A percentile compares a stretch with the other conserved stretches of the same genome.
Conservation (phyloP, 2,329 filamentous ascomycete species). For the Xylariaceae sp. region DNA sequence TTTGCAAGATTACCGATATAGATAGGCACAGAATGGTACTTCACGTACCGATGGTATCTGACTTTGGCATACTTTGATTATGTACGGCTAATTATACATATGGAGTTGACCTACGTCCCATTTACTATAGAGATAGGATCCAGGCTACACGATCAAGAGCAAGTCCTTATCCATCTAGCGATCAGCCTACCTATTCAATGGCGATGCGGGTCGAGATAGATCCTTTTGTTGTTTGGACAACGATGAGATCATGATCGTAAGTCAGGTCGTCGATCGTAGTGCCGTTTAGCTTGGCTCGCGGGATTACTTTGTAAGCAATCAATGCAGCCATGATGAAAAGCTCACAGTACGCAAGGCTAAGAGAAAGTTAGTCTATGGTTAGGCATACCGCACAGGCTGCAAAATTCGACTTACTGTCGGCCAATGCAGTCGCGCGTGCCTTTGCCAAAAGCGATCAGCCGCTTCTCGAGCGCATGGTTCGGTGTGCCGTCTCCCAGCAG, state of each 20-base stretch:
- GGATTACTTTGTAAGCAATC: slow-evolving; percentile 22
- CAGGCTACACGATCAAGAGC: no score
- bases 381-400: neutral
- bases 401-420: slow-evolving; percentile 13
- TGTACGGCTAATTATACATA: no score
- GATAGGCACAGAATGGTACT: no score
- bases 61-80: no score
- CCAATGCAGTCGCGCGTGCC: slow-evolving; percentile 18
- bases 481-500: slow-evolving; percentile 8
- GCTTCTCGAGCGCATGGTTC: slow-evolving; percentile 13
- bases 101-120: no score
- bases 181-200: no score
- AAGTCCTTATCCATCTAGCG: no score
- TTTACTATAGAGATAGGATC: no score
- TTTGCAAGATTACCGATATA: no score
- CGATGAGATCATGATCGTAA: slow-evolving; percentile 20
- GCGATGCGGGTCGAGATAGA: no score
- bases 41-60: no score
- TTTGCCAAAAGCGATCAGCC: slow-evolving; percentile 14
- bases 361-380: neutral
- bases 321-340: slow-evolving; percentile 23
- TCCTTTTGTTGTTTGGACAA: no score
- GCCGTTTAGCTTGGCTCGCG: slow-evolving; percentile 13
- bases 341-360: slow-evolving; percentile 26
- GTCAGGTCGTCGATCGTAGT: slow-evolving; percentile 19